Conservation (phyloP, 2,329 filamentous ascomycete genomes). For the Hyphodiscus sp. region DNA sequence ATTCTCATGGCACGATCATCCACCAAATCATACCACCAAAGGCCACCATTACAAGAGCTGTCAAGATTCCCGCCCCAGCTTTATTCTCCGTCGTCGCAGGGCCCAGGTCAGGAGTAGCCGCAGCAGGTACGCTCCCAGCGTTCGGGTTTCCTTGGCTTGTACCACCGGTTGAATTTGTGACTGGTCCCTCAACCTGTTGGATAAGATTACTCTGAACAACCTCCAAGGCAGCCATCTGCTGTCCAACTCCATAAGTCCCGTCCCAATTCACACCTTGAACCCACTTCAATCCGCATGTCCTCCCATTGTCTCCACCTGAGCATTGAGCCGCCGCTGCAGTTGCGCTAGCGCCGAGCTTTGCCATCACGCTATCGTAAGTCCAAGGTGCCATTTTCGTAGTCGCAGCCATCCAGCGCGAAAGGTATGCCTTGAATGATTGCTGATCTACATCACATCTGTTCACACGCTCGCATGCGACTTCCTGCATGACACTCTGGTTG, state of each 20-base stretch:
- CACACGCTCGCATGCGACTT: slow-evolving; percentile 56
- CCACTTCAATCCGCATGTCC: slow-evolving; percentile 58
- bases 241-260: slow-evolving; percentile 43
- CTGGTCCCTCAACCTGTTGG: slow-evolving; percentile 34
- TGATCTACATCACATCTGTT: slow-evolving; percentile 53
- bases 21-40: slow-evolving; percentile 51
- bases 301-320: slow-evolving; percentile 49
- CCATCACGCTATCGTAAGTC: slow-evolving; percentile 47
- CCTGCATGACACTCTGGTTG: slow-evolving; percentile 49
- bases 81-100: slow-evolving; percentile 47
- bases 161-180: slow-evolving; percentile 49
- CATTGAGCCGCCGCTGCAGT: slow-evolving; percentile 50
- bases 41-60: slow-evolving; percentile 44
- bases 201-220: slow-evolving; percentile 53
- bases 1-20: slow-evolving; percentile 34
- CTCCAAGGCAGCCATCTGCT: slow-evolving; percentile 63
- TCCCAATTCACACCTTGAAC: slow-evolving; percentile 39
- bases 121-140: slow-evolving; percentile 14
- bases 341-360: slow-evolving; percentile 49
- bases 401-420: slow-evolving; percentile 53
- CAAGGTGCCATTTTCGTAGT: slow-evolving; percentile 58
- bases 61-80: slow-evolving; percentile 63
- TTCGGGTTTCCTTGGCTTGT: slow-evolving; percentile 40
- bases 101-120: background rate
- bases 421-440: slow-evolving; percentile 55